A percentile compares a stretch with the other conserved stretches of the same genome.
These are phyloP conservation scores for Gypsophila paniculata DNA, from an alignment of 179 eudicot species.

Conservation along the genomic window DNA sequence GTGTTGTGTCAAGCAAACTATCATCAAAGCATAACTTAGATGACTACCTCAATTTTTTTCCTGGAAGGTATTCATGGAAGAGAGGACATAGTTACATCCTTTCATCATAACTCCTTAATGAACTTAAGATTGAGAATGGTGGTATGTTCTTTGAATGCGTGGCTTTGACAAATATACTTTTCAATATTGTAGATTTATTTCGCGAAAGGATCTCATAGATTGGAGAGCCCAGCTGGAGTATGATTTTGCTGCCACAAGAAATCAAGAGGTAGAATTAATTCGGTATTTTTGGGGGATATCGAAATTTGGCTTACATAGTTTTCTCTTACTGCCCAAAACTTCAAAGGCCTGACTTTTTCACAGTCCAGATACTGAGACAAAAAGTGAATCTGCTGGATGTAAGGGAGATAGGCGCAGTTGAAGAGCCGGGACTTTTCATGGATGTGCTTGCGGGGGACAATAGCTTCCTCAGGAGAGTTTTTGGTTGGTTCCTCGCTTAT, in stretches of 20 bases:
- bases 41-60: slow-evolving; percentile 43
- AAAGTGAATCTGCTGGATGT: slow-evolving; percentile 69
- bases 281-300: background rate
- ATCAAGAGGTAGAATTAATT: slow-evolving; percentile 53
- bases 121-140: background rate
- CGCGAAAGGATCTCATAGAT: slow-evolving; percentile 70
- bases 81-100: background rate
- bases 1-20: slow-evolving; percentile 66
- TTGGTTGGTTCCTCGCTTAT: slow-evolving; percentile 48
- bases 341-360: slow-evolving; percentile 55
- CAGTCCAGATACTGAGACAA: slow-evolving; percentile 93
- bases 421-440: slow-evolving; percentile 47
- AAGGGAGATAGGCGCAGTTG: slow-evolving; percentile 53
- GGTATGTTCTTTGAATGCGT: background rate
- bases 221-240: slow-evolving; percentile 93
- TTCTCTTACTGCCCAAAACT: slow-evolving; percentile 13
- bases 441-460: slow-evolving; percentile 70
- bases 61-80: slow-evolving; percentile 61
- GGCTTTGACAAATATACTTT: background rate
- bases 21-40: slow-evolving; percentile 28
- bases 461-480: slow-evolving; percentile 73
- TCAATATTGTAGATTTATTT: slow-evolving; percentile 46
- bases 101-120: background rate
- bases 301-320: slow-evolving; percentile 1
- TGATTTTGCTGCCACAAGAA: slow-evolving; percentile 43